Evolutionary conservation across 73 alveolate genomes (phyloP), one percentile per base, ranked within the genome.

Genomic region (Urostyla sp.): DNA sequence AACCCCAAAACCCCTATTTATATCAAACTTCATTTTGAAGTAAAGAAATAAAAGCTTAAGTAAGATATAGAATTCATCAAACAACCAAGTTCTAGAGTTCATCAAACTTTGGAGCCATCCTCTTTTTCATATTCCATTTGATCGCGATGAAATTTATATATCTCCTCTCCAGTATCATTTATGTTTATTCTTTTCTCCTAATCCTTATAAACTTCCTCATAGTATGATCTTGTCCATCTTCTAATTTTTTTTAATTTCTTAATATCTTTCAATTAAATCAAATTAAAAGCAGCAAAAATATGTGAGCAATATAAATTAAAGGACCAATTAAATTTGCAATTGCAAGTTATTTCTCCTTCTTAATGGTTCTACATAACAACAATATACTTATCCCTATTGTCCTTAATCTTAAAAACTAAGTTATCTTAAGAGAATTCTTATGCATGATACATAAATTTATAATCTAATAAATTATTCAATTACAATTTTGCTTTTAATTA

Each of bases 301-400:
- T 69, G 83, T 26, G 45, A 51, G 35, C 83, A 69, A 37, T 69
- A 69, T 0, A 69, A 23, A 21, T 69, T 69, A 30, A 40, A 31
- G 8, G 72, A 32, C 31, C 51, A 28, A 54, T 48, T 48, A 30
- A 45, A 69, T 20, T 46, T 0, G 54, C 83, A 69, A 28, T 69
- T 46, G 61, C 83, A 69, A 23, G 80, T 66, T 40, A 66, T 31
- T 28, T 66, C 80, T 4, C 80, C 80, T 11, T 66, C 80, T 21
- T 66, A 36, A 26, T 37, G 37, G 46, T 40, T 26, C 6, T 24
- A 23, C 44, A 66, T 18, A n/a, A 66, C 80, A 4, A 66, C 80
- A 16, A 40, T 40, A 40, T 23, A 44, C 24, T 10, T 35, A 10
- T 37, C 63, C 10, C 54, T 20, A 7, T 23, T 35, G 10, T 40